These are phyloP conservation scores for Globisporangium nagaii DNA, from an alignment of 352 stramenopile species.

Conservation along the genomic window DNA sequence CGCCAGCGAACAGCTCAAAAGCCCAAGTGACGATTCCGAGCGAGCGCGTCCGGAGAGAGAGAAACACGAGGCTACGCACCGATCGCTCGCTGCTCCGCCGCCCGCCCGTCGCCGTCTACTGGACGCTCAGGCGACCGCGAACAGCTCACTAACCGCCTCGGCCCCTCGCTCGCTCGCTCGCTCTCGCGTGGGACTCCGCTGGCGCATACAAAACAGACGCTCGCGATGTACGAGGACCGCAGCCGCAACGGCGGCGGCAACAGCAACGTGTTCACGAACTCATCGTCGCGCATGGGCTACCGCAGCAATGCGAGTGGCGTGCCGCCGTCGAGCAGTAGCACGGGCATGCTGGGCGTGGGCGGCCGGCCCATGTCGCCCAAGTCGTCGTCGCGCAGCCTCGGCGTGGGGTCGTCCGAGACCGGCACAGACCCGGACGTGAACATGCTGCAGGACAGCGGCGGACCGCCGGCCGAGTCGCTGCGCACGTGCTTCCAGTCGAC, in stretches of 20 bases:
- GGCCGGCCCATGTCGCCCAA: slow-evolving; percentile 13
- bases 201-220: too few relatives aligned
- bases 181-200: too few relatives aligned
- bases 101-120: too few relatives aligned
- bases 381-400: slow-evolving; percentile 34
- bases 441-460: slow-evolving; percentile 25
- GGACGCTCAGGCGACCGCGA: too few relatives aligned
- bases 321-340: neutral
- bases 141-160: too few relatives aligned
- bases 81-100: too few relatives aligned
- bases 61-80: too few relatives aligned
- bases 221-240: slow-evolving; percentile 11
- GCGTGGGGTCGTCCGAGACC: slow-evolving; percentile 25
- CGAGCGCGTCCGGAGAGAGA: too few relatives aligned
- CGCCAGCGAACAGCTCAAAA: too few relatives aligned
- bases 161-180: too few relatives aligned
- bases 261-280: slow-evolving; percentile 3
- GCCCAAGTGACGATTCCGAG: too few relatives aligned
- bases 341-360: neutral
- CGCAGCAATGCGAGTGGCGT: slow-evolving; percentile 1
- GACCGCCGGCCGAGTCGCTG: slow-evolving; percentile 19
- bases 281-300: slow-evolving; percentile 2
- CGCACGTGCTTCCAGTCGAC: slow-evolving; percentile 68
- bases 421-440: slow-evolving; percentile 42
- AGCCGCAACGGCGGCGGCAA: neutral